Base-by-base conservation (phyloP, 2,329 filamentous ascomycete genomes). In the Cercospora zeae-maydis region DNA sequence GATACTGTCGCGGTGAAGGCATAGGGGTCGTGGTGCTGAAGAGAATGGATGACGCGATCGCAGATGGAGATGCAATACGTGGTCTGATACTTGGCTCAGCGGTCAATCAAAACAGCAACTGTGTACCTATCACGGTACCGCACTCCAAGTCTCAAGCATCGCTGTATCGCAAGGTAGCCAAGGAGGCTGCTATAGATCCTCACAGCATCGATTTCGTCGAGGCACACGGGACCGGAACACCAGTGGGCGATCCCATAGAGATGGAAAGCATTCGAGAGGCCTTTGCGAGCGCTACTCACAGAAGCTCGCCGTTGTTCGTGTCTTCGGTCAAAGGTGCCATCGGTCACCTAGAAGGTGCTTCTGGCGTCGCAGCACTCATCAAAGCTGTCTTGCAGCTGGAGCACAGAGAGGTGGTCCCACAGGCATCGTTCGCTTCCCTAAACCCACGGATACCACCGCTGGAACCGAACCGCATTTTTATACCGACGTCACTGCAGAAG, bases 331-430 rank as follows among this genome's bases (percentile, higher is more conserved):
- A 78, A 59, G 63, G 71, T 2, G 75, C 75, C 51, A 66, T 77
- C n/a, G 76, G 75, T 14, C 76, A 78, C 54, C 65, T 66, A 13
- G 77, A 78, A 63, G 69, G 71, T 14, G 74, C 70, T 24, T 67
- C 75, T 8, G 76, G 76, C 31, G 64, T 72, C 0, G 67, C 67
- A 1, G 63, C 71, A 1, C 58, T 78, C 3, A 69, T 77, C 47
- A 78, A 78, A 56, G 70, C 71, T 1, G 60, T 78, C 10, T 56
- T 77, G 53, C 74, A 77, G 71, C 47, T 77, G 36, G 66, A 73
- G 34, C 67, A 76, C 4, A 62, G 67, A 13, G 61, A 31, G 0
- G 75, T 78, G 34, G 74, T 74, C 1, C 69, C 69, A 0, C 72
- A 76, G n/a, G 62, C 52, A 31, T 57, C 51, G 10, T 59, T 62